phyloP scores from a whole-genome alignment of 208 protist genomes.

The Trichomonas gallinae region DNA sequence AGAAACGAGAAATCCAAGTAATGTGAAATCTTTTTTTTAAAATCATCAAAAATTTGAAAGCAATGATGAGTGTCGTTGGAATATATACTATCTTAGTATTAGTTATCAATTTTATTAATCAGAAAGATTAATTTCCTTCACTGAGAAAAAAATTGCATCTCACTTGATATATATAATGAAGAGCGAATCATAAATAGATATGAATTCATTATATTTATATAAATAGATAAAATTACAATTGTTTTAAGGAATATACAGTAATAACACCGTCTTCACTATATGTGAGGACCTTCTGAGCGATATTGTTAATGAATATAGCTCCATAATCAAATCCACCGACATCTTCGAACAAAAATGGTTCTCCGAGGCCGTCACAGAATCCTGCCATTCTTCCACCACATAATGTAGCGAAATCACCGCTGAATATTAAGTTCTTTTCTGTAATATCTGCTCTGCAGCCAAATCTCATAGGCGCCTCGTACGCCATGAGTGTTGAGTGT shows the following conservation, averaged over 20 bases:
- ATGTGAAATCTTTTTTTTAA: no score
- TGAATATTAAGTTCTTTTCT: background rate
- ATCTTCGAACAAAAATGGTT: background rate
- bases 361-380: background rate
- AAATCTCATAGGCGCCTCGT: background rate
- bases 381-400: background rate
- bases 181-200: no score
- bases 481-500: background rate
- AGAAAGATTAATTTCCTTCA: no score
- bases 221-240: background rate
- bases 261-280: slow-evolving; percentile 7
- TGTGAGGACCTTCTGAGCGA: background rate
- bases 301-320: background rate
- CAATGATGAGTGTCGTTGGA: no score
- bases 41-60: no score
- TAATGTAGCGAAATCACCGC: background rate
- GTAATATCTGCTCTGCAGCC: background rate
- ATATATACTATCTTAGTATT: no score
- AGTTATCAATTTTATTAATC: no score
- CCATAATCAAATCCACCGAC: slow-evolving; percentile 1
- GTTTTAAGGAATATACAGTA: background rate
- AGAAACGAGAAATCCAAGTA: no score
- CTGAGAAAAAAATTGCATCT: no score
- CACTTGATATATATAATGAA: no score
- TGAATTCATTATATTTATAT: background rate